A percentile compares a stretch with the other conserved stretches of the same genome.
phyloP scores from a whole-genome alignment of 106 monocot species.

The Phalaenopsis equestris region DNA sequence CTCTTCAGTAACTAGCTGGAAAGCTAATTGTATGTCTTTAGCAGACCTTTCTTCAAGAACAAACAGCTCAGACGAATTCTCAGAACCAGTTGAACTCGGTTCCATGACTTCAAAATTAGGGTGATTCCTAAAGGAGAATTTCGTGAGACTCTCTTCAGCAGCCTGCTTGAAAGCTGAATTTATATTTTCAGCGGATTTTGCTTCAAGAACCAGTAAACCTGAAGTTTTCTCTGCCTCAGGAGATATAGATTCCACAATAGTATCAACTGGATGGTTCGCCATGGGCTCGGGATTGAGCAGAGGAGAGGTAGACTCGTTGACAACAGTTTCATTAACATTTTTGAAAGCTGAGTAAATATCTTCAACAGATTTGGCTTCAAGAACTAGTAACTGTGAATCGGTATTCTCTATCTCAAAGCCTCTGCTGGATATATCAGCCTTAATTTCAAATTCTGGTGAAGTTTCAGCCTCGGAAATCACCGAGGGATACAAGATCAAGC shows the following conservation, averaged over 20 bases:
- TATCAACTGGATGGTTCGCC: neutral
- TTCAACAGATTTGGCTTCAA: slow-evolving; percentile 26
- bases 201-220: neutral
- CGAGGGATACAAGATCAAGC: too few relatives aligned
- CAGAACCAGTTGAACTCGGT: neutral
- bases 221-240: neutral
- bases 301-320: neutral
- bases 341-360: slow-evolving; percentile 16
- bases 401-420: slow-evolving; percentile 7
- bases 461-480: too few relatives aligned
- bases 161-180: neutral
- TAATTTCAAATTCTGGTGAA: too few relatives aligned
- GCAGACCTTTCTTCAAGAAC: slow-evolving; percentile 32
- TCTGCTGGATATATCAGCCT: neutral
- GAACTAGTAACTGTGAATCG: slow-evolving; percentile 12
- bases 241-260: neutral
- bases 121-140: neutral
- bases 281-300: slow-evolving; percentile 1
- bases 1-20: slow-evolving; percentile 11
- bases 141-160: neutral
- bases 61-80: slow-evolving; percentile 12
- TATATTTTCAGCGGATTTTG: neutral
- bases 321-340: slow-evolving; percentile 5
- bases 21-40: slow-evolving; percentile 27
- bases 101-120: neutral